phyloP scores from a whole-genome alignment of 495 filamentous ascomycete species.

The Lasiosphaeris hirsuta region DNA sequence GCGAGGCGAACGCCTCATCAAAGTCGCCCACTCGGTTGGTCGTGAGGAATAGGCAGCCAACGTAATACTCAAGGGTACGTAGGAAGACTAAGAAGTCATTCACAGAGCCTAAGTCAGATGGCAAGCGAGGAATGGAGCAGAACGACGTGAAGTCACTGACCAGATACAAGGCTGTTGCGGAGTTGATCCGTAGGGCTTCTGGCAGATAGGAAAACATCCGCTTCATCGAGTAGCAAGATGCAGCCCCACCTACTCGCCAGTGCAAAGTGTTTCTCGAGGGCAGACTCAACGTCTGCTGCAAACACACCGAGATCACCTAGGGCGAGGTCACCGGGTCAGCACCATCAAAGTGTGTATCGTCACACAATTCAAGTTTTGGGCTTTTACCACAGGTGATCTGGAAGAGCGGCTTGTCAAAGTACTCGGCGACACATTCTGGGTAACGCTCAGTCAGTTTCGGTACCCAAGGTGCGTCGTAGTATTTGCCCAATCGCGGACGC shows the following conservation, averaged over 20 bases:
- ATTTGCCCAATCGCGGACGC: not conserved
- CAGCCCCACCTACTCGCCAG: slow-evolving; percentile 42
- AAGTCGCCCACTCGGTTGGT: slow-evolving; percentile 38
- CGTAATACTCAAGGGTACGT: slow-evolving; percentile 47
- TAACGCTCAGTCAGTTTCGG: too few relatives aligned
- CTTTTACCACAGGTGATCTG: slow-evolving; percentile 32
- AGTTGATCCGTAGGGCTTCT: slow-evolving; percentile 36
- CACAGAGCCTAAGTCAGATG: slow-evolving; percentile 48
- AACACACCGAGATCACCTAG: slow-evolving; percentile 37
- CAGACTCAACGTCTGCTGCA: slow-evolving; percentile 34
- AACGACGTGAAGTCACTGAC: too few relatives aligned
- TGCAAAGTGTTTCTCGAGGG: slow-evolving; percentile 36
- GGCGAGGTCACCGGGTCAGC: not conserved
- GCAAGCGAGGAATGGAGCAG: too few relatives aligned
- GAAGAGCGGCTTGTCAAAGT: slow-evolving; percentile 25
- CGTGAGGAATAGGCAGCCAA: slow-evolving; percentile 46
- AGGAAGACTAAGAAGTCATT: slow-evolving; percentile 44
- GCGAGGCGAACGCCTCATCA: slow-evolving; percentile 48
- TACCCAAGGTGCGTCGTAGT: too few relatives aligned
- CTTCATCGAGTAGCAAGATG: slow-evolving; percentile 55
- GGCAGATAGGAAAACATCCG: slow-evolving; percentile 53
- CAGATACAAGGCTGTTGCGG: slow-evolving; percentile 49
- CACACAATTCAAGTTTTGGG: too few relatives aligned
- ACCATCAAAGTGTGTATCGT: too few relatives aligned
- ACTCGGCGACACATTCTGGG: slow-evolving; percentile 30